Conservation (phyloP, 805 yeast genomes). For the Suhomyces faveliae region DNA sequence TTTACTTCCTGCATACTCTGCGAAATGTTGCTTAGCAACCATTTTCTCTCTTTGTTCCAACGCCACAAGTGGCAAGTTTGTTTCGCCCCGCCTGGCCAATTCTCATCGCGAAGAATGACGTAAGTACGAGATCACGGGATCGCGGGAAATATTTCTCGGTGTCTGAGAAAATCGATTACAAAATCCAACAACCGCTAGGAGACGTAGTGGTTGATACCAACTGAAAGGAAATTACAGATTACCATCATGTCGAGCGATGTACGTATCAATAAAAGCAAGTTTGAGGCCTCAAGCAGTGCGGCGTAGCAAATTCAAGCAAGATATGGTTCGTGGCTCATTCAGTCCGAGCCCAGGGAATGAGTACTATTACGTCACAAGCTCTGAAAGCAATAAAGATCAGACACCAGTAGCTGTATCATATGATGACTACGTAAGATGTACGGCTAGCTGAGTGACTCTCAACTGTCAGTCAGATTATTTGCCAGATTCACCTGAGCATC, state of each 20-base stretch:
- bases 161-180: neutral
- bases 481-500: neutral
- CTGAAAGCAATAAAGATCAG: neutral
- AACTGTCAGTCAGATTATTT: neutral
- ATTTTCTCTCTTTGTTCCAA: neutral
- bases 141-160: neutral
- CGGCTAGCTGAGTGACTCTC: no score
- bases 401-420: neutral
- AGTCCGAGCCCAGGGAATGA: neutral
- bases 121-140: slow-evolving; percentile 4
- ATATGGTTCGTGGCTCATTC: neutral
- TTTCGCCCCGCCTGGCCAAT: neutral
- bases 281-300: neutral
- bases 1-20: no score
- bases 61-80: neutral
- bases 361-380: slow-evolving; percentile 7
- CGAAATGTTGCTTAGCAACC: no score
- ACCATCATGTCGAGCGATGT: slow-evolving; percentile 13
- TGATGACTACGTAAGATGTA: neutral
- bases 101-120: slow-evolving; percentile 1
- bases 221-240: neutral
- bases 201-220: neutral
- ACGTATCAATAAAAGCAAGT: slow-evolving; percentile 6
- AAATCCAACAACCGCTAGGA: neutral
- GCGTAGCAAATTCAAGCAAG: no score